Base-by-base conservation (phyloP, 2,329 filamentous ascomycete species). In the Cladosporium halotolerans region DNA sequence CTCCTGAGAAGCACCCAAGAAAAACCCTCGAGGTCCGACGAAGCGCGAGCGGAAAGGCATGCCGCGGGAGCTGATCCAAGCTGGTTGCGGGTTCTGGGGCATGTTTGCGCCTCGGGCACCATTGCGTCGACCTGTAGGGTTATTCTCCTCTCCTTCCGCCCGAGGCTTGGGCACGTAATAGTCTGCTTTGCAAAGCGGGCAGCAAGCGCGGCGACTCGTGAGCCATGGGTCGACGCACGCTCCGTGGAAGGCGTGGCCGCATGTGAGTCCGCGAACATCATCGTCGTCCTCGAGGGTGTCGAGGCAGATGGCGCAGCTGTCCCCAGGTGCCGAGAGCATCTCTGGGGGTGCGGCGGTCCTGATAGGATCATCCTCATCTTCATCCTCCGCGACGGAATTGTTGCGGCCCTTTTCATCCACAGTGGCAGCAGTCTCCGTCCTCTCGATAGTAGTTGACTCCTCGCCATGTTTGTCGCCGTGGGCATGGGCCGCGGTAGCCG, bases 231-330 rank as follows among this genome's bases (percentile, higher is more conserved):
- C 93, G 45, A 99, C 82, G 67, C 93, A 99, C 38, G 86, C 88
- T 47, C 90, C 91, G 69, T 99, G 93, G 80, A 97, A 99, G 51
- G 92, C 91, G 70, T 99, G 93, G n/a, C 93, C 93, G 66, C 93
- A 99, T 3, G 89, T 90, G 57, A 99, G 75, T 2, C 93, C 93
- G 61, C 93, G 88, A 46, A 99, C 85, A 67, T 99, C 92, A 63
- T 97, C 93, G 58, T 96, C 89, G 58, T 97, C 89, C 69, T 99
- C 93, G 14, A 99, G 80, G 0, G 82, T 86, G 66, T 99, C 93
- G 60, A 99, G 86, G 70, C 93, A 99, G 63, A 99, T 97, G 47
- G 93, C 93, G 71, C 93, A 99, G 2, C 89, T 87, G 67, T 99
- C 93, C 41, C 92, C 93, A 0, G 89, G 88, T 49, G 86, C 85